Evolutionary conservation across 1,284 basidiomycete species (phyloP), one percentile per base, ranked within the genome.

Genomic region (Cryptococcus amylolentus): DNA sequence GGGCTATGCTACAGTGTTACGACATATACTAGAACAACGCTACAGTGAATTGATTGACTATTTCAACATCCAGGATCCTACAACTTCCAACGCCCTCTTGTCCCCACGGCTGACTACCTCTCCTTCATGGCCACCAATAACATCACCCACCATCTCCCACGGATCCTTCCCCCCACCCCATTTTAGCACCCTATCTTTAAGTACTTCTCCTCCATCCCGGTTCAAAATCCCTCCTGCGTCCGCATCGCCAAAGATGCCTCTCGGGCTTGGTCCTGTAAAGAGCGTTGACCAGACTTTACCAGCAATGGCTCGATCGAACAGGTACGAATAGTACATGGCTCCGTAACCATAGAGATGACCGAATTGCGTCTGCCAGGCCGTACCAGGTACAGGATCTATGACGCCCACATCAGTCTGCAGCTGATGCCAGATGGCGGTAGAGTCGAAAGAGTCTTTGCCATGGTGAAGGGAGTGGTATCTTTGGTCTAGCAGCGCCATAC

Each of bases 321-420:
- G 81, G 74, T 98, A 98, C 16, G 91, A 93, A 71, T 98, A 98
- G 77, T 98, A 98, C 2, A 91, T 96, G 8, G 94, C 91, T 8
- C 94, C 94, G 67, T 98, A 98, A 1, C 94, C 92, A 68, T 90
- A 94, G 5, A 98, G 79, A 72, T 98, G 95, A 0, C 91, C 90
- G 66, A 98, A 98, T 65, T 93, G 89, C 0, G 91, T 92, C 70
- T 98, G 95, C 82, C 91, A 94, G 0, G 89, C 87, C 0, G 91
- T 94, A 0, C 87, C 88, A 1, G 81, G 78, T 0, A 90, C 89
- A 50, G 88, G 83, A 0, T 91, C 88, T n/a, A 95, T 86, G 42
- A 93, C 79, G 1, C 90, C 90, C 1, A 86, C 83, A 3, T 80
- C 78, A 18, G 84, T 79, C 55, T 88, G 84, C 31, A 94, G 78